Conservation (phyloP, 495 filamentous ascomycete genomes). For the Penicillium samsonianum region DNA sequence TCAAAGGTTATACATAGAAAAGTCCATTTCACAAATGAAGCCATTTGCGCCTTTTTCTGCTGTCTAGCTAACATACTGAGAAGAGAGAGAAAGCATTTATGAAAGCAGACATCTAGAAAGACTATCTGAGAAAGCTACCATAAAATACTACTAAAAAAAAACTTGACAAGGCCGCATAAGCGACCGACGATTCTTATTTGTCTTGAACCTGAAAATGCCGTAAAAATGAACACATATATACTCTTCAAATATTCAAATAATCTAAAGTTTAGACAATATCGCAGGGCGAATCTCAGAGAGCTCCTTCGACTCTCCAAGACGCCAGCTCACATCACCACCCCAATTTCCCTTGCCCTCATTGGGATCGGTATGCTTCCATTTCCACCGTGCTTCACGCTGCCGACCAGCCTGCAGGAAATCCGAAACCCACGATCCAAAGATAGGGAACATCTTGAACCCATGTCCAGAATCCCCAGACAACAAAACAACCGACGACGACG, state of each 20-base stretch:
- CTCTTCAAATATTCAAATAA: not conserved
- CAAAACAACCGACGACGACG: conserved; percentile 44
- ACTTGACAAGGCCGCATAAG: too few relatives aligned
- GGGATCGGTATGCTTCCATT: conserved; percentile 40
- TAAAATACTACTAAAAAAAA: too few relatives aligned
- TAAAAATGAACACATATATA: conserved; percentile 5
- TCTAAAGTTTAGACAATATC: conserved; percentile 33
- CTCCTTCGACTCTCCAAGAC: conserved; percentile 40
- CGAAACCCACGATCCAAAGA: conserved; percentile 52
- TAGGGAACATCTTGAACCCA: conserved; percentile 62
- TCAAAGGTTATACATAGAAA: too few relatives aligned
- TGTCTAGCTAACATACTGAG: too few relatives aligned
- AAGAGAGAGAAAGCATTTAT: too few relatives aligned
- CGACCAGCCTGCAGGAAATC: conserved; percentile 36
- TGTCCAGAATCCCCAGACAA: conserved; percentile 58
- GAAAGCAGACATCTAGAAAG: too few relatives aligned
- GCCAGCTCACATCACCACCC: conserved; percentile 45
- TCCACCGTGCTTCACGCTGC: conserved; percentile 44
- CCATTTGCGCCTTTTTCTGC: too few relatives aligned
- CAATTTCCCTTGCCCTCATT: conserved; percentile 28
- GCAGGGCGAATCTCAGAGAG: conserved; percentile 27
- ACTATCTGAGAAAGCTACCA: too few relatives aligned
- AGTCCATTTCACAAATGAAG: too few relatives aligned
- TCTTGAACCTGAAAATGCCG: not conserved
- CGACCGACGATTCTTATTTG: too few relatives aligned